phyloP scores from a whole-genome alignment of 371 early-diverging fungal species.

The Lichtheimia corymbifera region DNA sequence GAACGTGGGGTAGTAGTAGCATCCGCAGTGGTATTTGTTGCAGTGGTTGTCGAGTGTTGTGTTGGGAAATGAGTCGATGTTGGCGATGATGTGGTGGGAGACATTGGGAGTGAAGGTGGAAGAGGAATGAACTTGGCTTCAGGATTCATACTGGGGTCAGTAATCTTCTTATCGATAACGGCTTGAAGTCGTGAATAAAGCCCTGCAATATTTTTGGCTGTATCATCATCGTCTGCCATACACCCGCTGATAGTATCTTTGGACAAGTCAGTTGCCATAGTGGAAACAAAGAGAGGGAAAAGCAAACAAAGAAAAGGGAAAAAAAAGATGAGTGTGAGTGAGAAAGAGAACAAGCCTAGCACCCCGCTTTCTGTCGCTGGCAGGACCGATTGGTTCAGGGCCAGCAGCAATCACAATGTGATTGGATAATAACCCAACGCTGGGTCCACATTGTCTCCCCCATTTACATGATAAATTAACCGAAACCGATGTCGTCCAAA shows the following conservation, averaged over 20 bases:
- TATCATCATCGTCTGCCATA: slow-evolving; percentile 22
- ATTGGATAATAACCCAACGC: no score
- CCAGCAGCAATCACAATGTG: no score
- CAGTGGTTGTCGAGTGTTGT: slow-evolving; percentile 3
- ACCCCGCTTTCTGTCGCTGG: no score
- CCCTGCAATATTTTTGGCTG: slow-evolving; percentile 56
- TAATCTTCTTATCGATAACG: slow-evolving; percentile 51
- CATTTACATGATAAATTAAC: no score
- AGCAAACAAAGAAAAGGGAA: neutral
- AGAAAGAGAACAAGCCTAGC: no score
- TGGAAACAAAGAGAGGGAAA: neutral
- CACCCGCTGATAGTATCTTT: neutral
- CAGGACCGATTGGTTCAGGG: no score
- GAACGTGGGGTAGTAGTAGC: no score
- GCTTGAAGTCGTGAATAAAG: slow-evolving; percentile 59
- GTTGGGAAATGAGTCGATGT: slow-evolving; percentile 15
- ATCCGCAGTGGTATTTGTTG: neutral
- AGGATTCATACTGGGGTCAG: slow-evolving; percentile 18
- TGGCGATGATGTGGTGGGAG: slow-evolving; percentile 44
- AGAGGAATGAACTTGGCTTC: slow-evolving; percentile 48
- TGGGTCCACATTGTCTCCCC: no score
- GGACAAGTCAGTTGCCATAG: neutral
- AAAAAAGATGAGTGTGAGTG: no score
- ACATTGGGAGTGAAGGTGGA: slow-evolving; percentile 43
- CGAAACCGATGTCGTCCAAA: no score